These are phyloP conservation scores for Wickerhamomyces tratensis DNA, from an alignment of 805 yeast genomes.

Conservation along the genomic window DNA sequence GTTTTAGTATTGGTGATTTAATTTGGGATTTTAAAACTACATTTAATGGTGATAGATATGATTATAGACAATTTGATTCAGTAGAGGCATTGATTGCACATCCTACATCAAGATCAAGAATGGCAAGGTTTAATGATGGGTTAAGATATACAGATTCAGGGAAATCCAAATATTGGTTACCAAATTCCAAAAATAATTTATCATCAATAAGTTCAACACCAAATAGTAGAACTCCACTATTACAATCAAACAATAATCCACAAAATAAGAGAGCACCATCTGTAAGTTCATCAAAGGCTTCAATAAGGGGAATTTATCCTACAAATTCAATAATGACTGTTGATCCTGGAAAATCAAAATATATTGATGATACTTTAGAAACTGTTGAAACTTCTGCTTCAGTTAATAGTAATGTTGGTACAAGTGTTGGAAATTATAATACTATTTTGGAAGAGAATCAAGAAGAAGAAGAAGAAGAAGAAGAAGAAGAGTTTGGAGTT, in stretches of 20 bases:
- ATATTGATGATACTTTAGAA: neutral
- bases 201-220: neutral
- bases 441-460: constrained; percentile 3
- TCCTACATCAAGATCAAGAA: constrained; percentile 52
- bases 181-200: constrained; percentile 3
- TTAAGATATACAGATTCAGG: constrained; percentile 75
- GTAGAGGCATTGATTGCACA: constrained; percentile 62
- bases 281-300: constrained; percentile 11
- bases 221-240: constrained; percentile 9
- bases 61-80: constrained; percentile 76
- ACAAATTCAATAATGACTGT: constrained; percentile 13
- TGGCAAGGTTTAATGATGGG: constrained; percentile 74
- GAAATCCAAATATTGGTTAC: constrained; percentile 67
- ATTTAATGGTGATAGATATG: constrained; percentile 61
- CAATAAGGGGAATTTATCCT: constrained; percentile 14
- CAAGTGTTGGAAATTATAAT: constrained; percentile 2
- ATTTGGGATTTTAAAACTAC: constrained; percentile 67
- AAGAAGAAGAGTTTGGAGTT: neutral
- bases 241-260: neutral
- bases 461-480: neutral
- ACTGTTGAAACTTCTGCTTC: neutral
- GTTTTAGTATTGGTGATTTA: constrained; percentile 69
- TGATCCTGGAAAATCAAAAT: neutral
- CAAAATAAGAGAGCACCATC: constrained; percentile 10
- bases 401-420: neutral